Evolutionary conservation across 2,329 filamentous ascomycete genomes (phyloP).

Genomic region (Blastomyces percursus): DNA sequence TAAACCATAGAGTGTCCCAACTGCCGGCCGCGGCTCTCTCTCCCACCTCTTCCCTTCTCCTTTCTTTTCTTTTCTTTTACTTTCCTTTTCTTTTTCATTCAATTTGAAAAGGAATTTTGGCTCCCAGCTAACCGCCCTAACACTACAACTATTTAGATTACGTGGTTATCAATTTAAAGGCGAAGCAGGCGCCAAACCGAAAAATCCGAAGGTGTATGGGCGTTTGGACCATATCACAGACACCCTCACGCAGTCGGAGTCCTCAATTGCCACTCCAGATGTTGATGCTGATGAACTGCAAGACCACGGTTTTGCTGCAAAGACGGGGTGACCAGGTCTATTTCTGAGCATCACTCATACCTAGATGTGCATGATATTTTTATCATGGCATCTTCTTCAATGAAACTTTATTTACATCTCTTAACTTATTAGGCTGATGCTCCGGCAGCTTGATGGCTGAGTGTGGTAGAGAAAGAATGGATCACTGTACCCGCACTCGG

Average conservation of each 20-base stretch:
- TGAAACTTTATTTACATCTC: neutral
- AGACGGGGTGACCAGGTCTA: conserved; percentile 12
- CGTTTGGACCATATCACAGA: conserved; percentile 42
- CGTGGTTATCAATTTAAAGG: conserved; percentile 75
- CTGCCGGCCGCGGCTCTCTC: neutral
- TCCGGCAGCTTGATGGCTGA: too few relatives aligned
- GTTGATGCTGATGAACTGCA: conserved; percentile 43
- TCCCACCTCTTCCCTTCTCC: neutral
- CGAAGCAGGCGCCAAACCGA: conserved; percentile 50
- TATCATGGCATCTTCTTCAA: neutral
- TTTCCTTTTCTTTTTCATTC: neutral
- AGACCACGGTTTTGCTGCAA: conserved; percentile 47
- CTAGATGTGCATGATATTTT: neutral
- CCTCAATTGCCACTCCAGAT: conserved; percentile 40
- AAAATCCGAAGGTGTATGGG: conserved; percentile 58
- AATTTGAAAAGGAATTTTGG: neutral
- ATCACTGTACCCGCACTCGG: too few relatives aligned
- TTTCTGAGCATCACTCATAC: neutral
- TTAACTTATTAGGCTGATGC: too few relatives aligned
- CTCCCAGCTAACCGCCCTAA: neutral
- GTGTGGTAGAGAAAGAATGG: too few relatives aligned
- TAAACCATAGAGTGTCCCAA: neutral
- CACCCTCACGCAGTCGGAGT: conserved; percentile 39
- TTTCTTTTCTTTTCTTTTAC: neutral
- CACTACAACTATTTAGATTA: conserved; percentile 34